Evolutionary conservation across 1,284 basidiomycete species (phyloP).

Genomic region (Moniliophthora roreri): DNA sequence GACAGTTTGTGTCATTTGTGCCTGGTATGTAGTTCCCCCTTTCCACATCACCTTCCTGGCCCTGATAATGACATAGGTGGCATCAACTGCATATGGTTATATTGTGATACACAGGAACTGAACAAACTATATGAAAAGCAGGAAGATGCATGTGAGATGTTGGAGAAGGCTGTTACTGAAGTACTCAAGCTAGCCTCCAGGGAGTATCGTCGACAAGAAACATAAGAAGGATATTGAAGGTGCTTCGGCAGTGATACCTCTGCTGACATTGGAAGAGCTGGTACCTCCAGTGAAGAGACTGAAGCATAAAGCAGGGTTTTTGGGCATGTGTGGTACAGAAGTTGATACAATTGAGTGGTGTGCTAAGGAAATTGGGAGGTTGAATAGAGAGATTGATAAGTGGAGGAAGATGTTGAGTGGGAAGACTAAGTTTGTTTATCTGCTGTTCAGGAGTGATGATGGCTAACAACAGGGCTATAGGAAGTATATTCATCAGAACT

Average conservation of each 20-base stretch:
- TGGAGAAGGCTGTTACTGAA: slow-evolving; percentile 63
- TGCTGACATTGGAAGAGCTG: too few relatives aligned
- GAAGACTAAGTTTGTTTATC: too few relatives aligned
- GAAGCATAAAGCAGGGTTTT: too few relatives aligned
- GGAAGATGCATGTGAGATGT: too few relatives aligned
- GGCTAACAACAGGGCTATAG: too few relatives aligned
- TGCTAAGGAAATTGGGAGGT: slow-evolving; percentile 30
- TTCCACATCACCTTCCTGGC: too few relatives aligned
- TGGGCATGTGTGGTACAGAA: slow-evolving; percentile 66
- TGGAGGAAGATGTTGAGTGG: slow-evolving; percentile 34
- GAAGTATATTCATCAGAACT: too few relatives aligned
- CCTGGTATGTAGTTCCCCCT: too few relatives aligned
- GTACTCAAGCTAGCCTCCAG: slow-evolving; percentile 56
- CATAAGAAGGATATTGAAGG: slow-evolving; percentile 21
- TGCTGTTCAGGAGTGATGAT: too few relatives aligned
- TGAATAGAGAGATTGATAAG: background rate
- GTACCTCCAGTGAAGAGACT: too few relatives aligned
- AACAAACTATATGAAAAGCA: slow-evolving; percentile 63
- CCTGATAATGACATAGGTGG: too few relatives aligned
- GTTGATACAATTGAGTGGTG: slow-evolving; percentile 78
- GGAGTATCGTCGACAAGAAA: slow-evolving; percentile 33
- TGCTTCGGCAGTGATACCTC: background rate
- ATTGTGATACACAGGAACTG: slow-evolving; percentile 53
- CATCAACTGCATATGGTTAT: slow-evolving; percentile 77
- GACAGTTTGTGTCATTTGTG: slow-evolving; percentile 64